phyloP scores from a whole-genome alignment of 306 rosid species.

The Casuarina cunninghamiana region DNA sequence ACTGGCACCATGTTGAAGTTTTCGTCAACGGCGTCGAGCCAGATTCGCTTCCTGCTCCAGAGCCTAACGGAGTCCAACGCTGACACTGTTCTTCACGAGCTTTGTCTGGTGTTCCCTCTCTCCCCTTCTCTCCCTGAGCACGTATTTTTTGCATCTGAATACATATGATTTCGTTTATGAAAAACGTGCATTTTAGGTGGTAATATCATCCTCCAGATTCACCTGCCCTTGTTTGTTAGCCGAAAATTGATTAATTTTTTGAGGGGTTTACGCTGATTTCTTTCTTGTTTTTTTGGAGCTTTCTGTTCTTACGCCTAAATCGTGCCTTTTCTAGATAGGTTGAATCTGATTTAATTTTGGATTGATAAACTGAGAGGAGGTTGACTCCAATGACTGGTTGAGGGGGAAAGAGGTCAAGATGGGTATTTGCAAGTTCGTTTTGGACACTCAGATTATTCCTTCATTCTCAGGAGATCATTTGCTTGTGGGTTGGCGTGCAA shows the following conservation, averaged over 20 bases:
- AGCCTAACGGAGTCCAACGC: constrained; percentile 68
- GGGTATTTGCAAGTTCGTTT: background rate
- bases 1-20: constrained; percentile 50
- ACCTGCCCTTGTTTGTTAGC: background rate
- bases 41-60: constrained; percentile 85
- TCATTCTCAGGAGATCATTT: background rate
- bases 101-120: constrained; percentile 54
- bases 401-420: background rate
- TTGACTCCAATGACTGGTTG: background rate
- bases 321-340: background rate
- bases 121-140: background rate
- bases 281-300: background rate
- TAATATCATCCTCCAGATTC: background rate
- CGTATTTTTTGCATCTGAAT: background rate
- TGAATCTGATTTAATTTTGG: background rate
- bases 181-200: background rate
- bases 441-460: background rate
- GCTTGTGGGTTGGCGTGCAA: background rate
- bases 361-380: background rate
- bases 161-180: background rate
- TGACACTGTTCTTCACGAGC: constrained; percentile 72
- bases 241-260: background rate
- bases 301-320: background rate
- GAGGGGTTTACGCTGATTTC: background rate
- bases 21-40: constrained; percentile 59